Conservation (phyloP, 768 basidiomycete genomes). For the Psilocybe cubensis region DNA sequence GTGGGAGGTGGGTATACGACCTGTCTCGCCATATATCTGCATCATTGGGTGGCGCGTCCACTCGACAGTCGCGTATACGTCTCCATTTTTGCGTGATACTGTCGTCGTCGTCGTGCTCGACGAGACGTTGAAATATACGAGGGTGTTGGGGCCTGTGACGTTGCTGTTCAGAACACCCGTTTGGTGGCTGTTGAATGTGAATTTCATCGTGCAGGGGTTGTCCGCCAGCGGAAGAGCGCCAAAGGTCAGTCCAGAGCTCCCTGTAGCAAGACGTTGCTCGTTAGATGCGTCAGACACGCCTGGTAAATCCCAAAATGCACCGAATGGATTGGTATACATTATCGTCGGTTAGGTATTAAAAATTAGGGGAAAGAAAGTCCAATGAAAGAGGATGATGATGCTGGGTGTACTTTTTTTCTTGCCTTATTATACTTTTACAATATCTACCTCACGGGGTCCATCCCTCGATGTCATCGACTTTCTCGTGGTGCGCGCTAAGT, state of each 20-base stretch:
- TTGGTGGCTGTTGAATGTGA: conserved; percentile 44
- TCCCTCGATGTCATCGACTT: background rate
- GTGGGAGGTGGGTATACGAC: conserved; percentile 38
- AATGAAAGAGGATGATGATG: background rate
- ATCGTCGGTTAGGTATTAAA: background rate
- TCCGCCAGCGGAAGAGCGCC: conserved; percentile 20
- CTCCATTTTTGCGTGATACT: conserved; percentile 39
- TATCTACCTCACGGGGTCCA: background rate
- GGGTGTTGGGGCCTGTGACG: conserved; percentile 43
- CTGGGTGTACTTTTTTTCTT: background rate
- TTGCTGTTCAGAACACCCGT: conserved; percentile 46
- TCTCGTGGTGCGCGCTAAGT: background rate
- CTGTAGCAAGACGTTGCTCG: background rate
- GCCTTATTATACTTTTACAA: background rate
- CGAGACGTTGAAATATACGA: conserved; percentile 40
- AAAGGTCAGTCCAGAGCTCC: conserved; percentile 12
- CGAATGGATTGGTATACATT: background rate
- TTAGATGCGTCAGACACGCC: background rate
- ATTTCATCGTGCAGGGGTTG: conserved; percentile 36
- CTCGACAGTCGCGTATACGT: conserved; percentile 42
- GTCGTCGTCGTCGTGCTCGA: conserved; percentile 41
- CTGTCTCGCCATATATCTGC: conserved; percentile 38
- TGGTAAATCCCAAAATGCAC: background rate
- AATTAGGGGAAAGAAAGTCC: background rate
- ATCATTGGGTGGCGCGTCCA: conserved; percentile 39